phyloP scores from a whole-genome alignment of 176 grass and related monocot species.

The Alloteropsis semialata region DNA sequence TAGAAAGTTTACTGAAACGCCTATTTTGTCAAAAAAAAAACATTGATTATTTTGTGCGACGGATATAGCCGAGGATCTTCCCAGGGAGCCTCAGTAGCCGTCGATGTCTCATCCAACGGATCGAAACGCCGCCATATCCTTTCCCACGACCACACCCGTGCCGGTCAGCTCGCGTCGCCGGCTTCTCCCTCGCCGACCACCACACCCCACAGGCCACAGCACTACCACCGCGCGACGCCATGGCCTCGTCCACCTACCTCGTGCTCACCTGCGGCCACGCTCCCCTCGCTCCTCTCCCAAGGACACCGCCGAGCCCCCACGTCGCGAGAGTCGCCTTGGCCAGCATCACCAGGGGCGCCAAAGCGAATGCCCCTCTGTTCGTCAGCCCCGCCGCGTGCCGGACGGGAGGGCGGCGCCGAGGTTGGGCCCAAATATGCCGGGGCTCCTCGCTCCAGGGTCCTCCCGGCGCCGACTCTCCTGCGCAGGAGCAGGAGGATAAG shows the following conservation, averaged over 20 bases:
- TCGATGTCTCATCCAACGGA: background rate
- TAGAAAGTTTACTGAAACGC: too few relatives aligned
- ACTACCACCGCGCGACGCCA: background rate
- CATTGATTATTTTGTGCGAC: too few relatives aligned
- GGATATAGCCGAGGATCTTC: too few relatives aligned
- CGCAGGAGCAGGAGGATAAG: constrained; percentile 11
- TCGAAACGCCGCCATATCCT: background rate
- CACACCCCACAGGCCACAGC: background rate
- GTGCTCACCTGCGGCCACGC: background rate
- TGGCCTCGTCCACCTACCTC: background rate
- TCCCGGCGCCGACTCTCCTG: background rate
- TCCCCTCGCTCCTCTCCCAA: background rate
- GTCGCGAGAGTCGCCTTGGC: background rate
- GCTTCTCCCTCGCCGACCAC: background rate
- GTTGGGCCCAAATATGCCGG: constrained; percentile 22
- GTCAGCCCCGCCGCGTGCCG: background rate
- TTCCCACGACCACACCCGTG: background rate
- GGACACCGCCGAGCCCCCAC: background rate
- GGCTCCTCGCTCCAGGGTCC: constrained; percentile 35
- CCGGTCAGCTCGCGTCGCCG: background rate
- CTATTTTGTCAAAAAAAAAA: too few relatives aligned
- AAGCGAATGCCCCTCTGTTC: background rate
- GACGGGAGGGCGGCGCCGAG: background rate
- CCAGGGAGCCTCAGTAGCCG: too few relatives aligned
- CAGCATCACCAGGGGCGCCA: background rate